phyloP scores from a whole-genome alignment of 495 filamentous ascomycete genomes.

The Penicillium steckii region DNA sequence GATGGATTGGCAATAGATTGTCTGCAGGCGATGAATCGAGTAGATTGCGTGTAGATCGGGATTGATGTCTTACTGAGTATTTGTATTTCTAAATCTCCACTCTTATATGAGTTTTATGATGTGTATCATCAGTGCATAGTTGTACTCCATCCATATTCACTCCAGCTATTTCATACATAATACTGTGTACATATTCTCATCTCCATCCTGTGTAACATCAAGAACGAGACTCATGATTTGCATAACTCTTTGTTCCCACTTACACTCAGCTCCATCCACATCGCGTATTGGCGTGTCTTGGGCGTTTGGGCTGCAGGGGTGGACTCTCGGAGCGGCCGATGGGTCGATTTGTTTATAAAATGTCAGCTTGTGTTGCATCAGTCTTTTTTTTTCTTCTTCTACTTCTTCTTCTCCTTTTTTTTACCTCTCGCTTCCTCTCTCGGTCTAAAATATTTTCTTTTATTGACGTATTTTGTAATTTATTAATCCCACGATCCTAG shows the following conservation, averaged over 20 bases:
- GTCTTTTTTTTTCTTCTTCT: background rate
- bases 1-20: background rate
- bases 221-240: background rate
- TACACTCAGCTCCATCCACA: background rate
- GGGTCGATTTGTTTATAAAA: constrained; percentile 22
- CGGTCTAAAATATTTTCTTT: background rate
- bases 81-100: too few relatives aligned
- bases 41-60: background rate
- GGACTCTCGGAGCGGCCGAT: constrained; percentile 25
- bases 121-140: too few relatives aligned
- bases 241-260: background rate
- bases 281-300: constrained; percentile 6
- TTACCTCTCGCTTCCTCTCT: too few relatives aligned
- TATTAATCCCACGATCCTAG: background rate
- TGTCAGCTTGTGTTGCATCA: background rate
- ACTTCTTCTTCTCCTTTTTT: too few relatives aligned
- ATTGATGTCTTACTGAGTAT: too few relatives aligned
- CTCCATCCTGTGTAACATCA: background rate
- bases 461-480: background rate
- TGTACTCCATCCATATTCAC: too few relatives aligned
- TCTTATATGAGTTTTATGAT: too few relatives aligned
- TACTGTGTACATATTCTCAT: background rate
- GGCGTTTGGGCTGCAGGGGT: constrained; percentile 12
- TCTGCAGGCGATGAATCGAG: constrained; percentile 10
- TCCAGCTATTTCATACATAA: background rate